A percentile compares a stretch with the other conserved stretches of the same genome.
phyloP scores from a whole-genome alignment of 257 asterid species.

The Osmanthus fragrans region DNA sequence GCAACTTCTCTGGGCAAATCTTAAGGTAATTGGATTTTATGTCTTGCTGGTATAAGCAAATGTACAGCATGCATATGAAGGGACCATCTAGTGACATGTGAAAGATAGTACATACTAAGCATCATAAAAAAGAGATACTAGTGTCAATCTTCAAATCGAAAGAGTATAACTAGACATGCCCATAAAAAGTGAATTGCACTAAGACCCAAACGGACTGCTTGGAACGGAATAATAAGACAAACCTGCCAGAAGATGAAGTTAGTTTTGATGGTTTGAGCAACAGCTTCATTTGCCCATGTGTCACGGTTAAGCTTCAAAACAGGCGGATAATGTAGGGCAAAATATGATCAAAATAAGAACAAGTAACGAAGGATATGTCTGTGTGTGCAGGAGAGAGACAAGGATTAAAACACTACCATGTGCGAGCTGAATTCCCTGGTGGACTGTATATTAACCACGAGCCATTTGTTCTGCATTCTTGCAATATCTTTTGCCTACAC shows the following conservation, averaged over 20 bases:
- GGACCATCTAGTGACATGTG: background rate
- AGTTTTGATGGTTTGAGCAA: constrained; percentile 87
- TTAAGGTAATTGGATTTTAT: background rate
- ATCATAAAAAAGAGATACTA: background rate
- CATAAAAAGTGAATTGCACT: background rate
- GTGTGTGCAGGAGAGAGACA: background rate
- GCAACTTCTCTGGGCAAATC: background rate
- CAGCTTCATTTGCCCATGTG: constrained; percentile 98
- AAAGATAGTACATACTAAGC: background rate
- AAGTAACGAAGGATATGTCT: constrained; percentile 5
- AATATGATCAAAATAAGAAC: constrained; percentile 12
- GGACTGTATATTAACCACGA: constrained; percentile 88
- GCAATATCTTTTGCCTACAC: constrained; percentile 90
- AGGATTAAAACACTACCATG: constrained; percentile 57
- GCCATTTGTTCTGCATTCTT: constrained; percentile 79
- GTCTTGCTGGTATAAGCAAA: background rate
- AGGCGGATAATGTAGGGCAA: constrained; percentile 23
- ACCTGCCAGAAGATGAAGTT: constrained; percentile 99
- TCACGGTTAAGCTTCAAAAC: constrained; percentile 89
- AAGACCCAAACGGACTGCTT: background rate
- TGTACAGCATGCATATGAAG: background rate
- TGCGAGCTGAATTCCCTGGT: constrained; percentile 93
- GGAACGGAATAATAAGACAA: constrained; percentile 27
- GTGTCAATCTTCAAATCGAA: background rate
- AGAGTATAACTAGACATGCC: background rate